Evolutionary conservation across 176 grass and related monocot species (phyloP).

Genomic region (Chloris gayana): DNA sequence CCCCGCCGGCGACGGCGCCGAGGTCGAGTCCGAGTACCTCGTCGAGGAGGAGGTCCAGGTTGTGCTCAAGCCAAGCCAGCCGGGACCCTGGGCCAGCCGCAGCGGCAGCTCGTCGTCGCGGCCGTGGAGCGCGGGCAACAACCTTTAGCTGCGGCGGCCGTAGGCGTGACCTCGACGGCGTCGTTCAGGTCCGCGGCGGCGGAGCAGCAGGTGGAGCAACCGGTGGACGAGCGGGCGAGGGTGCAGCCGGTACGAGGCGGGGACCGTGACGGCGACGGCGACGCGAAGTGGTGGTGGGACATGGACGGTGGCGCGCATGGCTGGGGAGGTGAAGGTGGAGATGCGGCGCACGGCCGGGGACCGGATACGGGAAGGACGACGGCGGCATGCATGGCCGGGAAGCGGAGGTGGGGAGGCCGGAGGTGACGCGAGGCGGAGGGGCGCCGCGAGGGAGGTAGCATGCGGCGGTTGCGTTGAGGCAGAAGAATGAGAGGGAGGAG

Average conservation of each 20-base stretch:
- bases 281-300: conserved; percentile 76
- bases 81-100: not conserved
- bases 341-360: too few species aligned
- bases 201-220: conserved; percentile 57
- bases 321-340: too few species aligned
- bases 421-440: too few species aligned
- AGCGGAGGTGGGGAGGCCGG: too few species aligned
- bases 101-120: conserved; percentile 30
- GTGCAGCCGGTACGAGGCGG: conserved; percentile 62
- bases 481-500: too few species aligned
- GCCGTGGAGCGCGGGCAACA: conserved; percentile 16
- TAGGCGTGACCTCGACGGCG: conserved; percentile 39
- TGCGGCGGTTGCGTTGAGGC: too few species aligned
- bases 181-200: conserved; percentile 51
- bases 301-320: conserved; percentile 67
- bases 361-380: too few species aligned
- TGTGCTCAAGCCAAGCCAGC: conserved; percentile 49
- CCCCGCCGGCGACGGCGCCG: too few species aligned
- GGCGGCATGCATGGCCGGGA: too few species aligned
- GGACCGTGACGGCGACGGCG: conserved; percentile 28
- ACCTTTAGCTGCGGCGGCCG: not conserved
- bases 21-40: conserved; percentile 56
- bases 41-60: conserved; percentile 89
- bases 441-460: too few species aligned
- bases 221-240: conserved; percentile 71